Base-by-base conservation (phyloP, 2,329 filamentous ascomycete species). In the Metarhizium guizhouense region DNA sequence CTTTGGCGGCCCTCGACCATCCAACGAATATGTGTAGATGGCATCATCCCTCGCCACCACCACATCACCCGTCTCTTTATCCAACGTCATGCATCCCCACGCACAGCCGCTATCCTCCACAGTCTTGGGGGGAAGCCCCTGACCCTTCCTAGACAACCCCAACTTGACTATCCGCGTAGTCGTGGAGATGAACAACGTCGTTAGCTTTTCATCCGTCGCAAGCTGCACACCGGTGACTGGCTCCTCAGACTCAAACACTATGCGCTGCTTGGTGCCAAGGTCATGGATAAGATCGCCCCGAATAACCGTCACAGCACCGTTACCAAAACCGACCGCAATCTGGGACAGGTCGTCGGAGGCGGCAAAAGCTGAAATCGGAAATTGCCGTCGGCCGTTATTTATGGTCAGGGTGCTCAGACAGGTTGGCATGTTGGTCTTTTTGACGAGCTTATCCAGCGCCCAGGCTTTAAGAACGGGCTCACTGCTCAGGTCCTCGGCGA, bases 381-480 rank as follows among this genome's bases (percentile, higher is more conserved):
- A 97, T 63, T 88, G 90, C 68, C 93, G 91, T 68, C 89, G 83
- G 45, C 88, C 91, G 74, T 97, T 97, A 68, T 91, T 88, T 61
- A 99, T 87, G 25, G 80, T 84, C 53, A 96, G 74, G 1, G 87
- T 94, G 67, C 90, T 95, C 61, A 96, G 79, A 68, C 94, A 97
- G 43, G 86, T 89, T 16, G 94, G 94, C 59, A 87, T 77, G 47
- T 91, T 91, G 4, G 90, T 95, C 79, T 95, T 97, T 80, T 94
- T 97, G 62, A 95, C 90, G 4, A 87, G 80, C 72, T 92, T 95
- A 68, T 97, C 92, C 63, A 99, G 77, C 25, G 90, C 93, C 94
- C 94, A 99, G n/a, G 97, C 93, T 70, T 96, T 97, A 58, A 99
- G 73, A 20, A 93, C 81, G 0, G 94, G 93, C 64, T 97, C 91